Evolutionary conservation across 768 basidiomycete species (phyloP), one percentile per base, ranked within the genome.

Genomic region (Boletus reticuloceps): DNA sequence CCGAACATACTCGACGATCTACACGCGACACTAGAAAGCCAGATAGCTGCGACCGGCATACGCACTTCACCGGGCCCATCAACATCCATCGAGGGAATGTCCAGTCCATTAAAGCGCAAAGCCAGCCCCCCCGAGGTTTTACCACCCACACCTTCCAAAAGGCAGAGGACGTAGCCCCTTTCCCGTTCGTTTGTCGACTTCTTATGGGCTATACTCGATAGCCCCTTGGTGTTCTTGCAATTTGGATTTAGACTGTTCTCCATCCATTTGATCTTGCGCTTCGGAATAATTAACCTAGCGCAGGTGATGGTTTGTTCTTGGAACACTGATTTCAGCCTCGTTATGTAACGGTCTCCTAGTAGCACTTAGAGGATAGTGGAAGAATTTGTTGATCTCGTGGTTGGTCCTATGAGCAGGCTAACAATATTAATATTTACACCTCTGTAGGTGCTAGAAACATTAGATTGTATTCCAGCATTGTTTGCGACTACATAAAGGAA

Each of bases 51-150:
- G 31, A 25, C 27, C 4, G 25, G 32, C 29, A 32, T 40, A 0
- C 20, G 41, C 12, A 31, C 50, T 34, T 56, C 31, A 6, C 43
- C 22, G 6, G 54, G 27, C 10, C 53, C 40, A 17, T 38, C 22
- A 7, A 16, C 39, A 10, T 31, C 2, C 40, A 41, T 25, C 2
- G 41, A 41, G 22, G 55, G 22, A 13, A 6, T 53, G 13, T 40
- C 54, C 32, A 56, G 50, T 39, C 48, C 52, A 4, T 40, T 47
- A 53, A 72, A 72, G 45, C 65, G 69, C 42, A 72, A 48, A 43
- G 44, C 47, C 14, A 50, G 58, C 34, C 51, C 58, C 2, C 11
- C 6, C 4, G 40, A 47, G 19, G 54, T 10, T 16, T 8, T 43
- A 4, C 40, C 54, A 8, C 43, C 57, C 27, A 51, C 60, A 17